Conservation (phyloP, 805 yeast genomes). For the Yamadazyma scolyti region DNA sequence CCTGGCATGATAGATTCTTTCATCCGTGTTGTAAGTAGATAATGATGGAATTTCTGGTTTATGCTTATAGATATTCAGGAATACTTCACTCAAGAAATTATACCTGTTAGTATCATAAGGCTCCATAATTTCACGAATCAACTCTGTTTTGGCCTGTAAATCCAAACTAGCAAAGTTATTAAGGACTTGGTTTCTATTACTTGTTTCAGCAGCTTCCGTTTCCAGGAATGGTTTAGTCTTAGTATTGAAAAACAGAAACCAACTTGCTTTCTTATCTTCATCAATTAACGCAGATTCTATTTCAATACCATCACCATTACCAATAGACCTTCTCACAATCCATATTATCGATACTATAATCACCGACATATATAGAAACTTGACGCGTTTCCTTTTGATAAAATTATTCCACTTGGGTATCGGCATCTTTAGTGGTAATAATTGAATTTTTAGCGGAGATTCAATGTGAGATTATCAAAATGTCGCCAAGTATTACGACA, state of each 20-base stretch:
- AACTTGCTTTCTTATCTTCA: slow-evolving; percentile 2
- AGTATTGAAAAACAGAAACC: slow-evolving; percentile 1
- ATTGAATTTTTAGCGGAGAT: no score
- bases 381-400: no score
- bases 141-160: slow-evolving; percentile 4
- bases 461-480: no score
- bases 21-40: slow-evolving; percentile 39
- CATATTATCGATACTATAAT: no score
- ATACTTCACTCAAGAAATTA: slow-evolving; percentile 40
- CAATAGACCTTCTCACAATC: no score
- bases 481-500: no score
- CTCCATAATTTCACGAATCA: slow-evolving; percentile 6
- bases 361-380: no score
- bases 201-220: slow-evolving; percentile 11
- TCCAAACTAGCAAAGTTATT: slow-evolving; percentile 9
- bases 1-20: slow-evolving; percentile 53
- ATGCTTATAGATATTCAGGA: slow-evolving; percentile 37
- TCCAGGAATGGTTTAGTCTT: slow-evolving; percentile 13
- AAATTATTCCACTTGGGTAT: no score
- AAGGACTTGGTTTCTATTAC: slow-evolving; percentile 7
- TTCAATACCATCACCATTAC: no score
- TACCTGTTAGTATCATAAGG: slow-evolving; percentile 5
- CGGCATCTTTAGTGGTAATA: no score
- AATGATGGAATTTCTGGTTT: slow-evolving; percentile 44
- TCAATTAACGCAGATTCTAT: slow-evolving; percentile 9